Base-by-base conservation (phyloP, 2,329 filamentous ascomycete genomes). In the Colletotrichum sp. region DNA sequence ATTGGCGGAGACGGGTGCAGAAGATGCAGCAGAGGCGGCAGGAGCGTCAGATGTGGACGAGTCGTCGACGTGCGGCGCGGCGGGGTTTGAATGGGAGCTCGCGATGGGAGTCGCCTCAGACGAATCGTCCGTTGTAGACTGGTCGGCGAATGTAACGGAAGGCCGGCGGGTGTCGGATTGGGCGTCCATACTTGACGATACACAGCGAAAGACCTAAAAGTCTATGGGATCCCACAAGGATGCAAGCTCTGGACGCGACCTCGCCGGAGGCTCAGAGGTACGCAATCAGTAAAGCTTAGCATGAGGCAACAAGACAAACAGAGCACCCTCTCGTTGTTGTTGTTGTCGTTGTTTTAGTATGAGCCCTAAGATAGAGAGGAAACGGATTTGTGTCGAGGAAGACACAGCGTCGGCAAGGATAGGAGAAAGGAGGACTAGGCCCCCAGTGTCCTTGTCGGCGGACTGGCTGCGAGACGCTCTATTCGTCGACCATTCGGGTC, bases 1-100 rank as follows among this genome's bases (percentile, higher is more conserved):
- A 72, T 80, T 19, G 79, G 80, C 22, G 80, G 79, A 59, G 29
- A 57, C 57, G 32, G 63, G 63, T 3, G 8, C 61, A 25, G 67
- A 9, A 25, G 44, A 25, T n/a, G 67, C 30, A 22, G 59, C 39
- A 55, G 65, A 25, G 22, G 36, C 19, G 32, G 67, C 52, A n/a
- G 32, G n/a, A 11, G 36, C 52, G 25, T 22, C 25, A 44, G 59
- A 22, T n/a, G 36, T 36, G 30, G 67, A 61, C 13, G 59, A 36
- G 29, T 65, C 59, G 44, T 59, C 39, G n/a, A 39, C 32, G 6
- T 69, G 69, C 19, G 52, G 30, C 70, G 29, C 29, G 52, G 39
- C 36, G 29, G 72, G 39, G 22, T 55, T 36, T 29, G 75, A 68
- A 25, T 57, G 27, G 27, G 34, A 19, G 65, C 71, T 67, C 69